Evolutionary conservation across 768 basidiomycete species (phyloP), one percentile per base, ranked within the genome.

Genomic region (Pulveroboletus sp.): DNA sequence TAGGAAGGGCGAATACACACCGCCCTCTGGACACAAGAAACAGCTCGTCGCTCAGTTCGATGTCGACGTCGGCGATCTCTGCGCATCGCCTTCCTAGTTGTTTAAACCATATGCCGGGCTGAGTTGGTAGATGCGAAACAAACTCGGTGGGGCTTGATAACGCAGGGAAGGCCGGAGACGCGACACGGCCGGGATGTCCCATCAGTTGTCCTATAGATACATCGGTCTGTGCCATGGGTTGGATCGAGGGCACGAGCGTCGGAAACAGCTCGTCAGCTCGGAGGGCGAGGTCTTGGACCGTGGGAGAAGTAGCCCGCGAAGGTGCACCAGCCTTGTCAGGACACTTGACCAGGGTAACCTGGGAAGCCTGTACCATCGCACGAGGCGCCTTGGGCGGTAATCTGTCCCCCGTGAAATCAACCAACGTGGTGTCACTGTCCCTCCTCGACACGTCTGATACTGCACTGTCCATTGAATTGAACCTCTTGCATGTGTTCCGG

Each of bases 101-200:
- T 40, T 40, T 58, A 33, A 65, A 65, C 66, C 66, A 67, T 26
- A 57, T 38, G 1, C 65, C 67, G 12, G 67, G 56, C 36, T 52
- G 31, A 9, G 55, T 52, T 11, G 51, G 60, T 7, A 49, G 44
- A 35, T 56, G 56, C 7, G 58, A 49, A 2, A 61, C 50, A 35
- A 52, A 46, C 37, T 58, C 48, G 1, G 49, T 18, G 12, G 35
- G 8, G 8, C 17, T 38, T 3, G 47, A 7, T 6, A 46, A 14
- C 11, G 43, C 9, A 35, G 43, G 12, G 15, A 8, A 33, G 17
- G 30, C 37, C 9, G 32, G 39, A 24, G 54, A 31, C 8, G 17
- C 50, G n/a, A 10, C 15, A 21, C 46, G 50, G 33, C 26, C 21
- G 7, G 31, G 26, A 18, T 24, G 38, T 10, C 24, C 36, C 18